A percentile compares a stretch with the other conserved stretches of the same genome.
Conservation (phyloP, 495 filamentous ascomycete species). For the Cairneyella variabilis region DNA sequence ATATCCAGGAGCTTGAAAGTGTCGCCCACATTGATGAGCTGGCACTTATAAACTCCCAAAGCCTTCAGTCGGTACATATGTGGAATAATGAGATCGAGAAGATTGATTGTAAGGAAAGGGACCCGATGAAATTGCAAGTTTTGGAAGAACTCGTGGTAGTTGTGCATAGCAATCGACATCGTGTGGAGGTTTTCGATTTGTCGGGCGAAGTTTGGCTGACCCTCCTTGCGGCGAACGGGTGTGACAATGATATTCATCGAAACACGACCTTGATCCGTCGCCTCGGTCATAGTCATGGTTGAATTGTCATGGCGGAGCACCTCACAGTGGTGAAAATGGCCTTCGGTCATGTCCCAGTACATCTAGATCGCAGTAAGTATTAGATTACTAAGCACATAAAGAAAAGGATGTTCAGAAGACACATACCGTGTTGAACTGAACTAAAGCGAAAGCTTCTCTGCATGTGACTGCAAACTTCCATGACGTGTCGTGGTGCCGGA, state of each 20-base stretch:
- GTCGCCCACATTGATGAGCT: constrained; percentile 22
- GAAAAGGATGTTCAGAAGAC: not conserved
- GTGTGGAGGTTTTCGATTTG: constrained; percentile 9
- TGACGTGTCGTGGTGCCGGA: not conserved
- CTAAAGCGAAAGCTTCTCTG: not conserved
- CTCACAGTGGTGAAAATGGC: constrained; percentile 2
- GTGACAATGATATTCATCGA: constrained; percentile 3
- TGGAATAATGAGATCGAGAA: constrained; percentile 20
- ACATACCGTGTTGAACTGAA: not conserved
- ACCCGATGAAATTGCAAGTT: constrained; percentile 22
- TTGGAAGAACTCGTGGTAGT: constrained; percentile 13
- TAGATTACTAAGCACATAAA: not conserved
- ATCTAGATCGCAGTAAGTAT: not conserved
- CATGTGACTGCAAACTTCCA: constrained; percentile 11
- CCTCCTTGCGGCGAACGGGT: not conserved
- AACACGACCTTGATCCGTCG: not conserved
- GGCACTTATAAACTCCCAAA: constrained; percentile 23
- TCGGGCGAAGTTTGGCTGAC: not conserved
- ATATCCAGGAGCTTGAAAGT: constrained; percentile 17
- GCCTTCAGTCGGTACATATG: constrained; percentile 17
- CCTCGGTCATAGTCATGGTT: not conserved
- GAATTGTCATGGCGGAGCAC: not conserved
- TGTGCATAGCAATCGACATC: constrained; percentile 15
- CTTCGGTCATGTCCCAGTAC: constrained; percentile 4
- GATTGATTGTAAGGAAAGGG: constrained; percentile 13